Evolutionary conservation across 2,329 filamentous ascomycete genomes (phyloP).

Genomic region (Sporothrix inflata): DNA sequence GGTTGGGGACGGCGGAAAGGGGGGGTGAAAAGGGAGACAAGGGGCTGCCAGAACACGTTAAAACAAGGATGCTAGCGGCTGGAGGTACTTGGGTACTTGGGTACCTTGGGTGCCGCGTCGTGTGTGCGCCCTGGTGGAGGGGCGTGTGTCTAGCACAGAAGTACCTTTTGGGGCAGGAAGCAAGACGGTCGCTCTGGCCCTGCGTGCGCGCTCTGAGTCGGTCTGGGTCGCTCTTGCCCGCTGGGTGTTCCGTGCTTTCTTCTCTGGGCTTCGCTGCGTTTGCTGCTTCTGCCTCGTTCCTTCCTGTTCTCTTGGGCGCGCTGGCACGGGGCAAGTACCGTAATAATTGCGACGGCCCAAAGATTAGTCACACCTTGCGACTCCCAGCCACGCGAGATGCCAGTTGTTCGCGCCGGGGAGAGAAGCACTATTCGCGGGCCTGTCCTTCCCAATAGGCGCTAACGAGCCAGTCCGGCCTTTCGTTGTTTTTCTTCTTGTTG

Average conservation of each 20-base stretch:
- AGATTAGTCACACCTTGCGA: constrained; percentile 34
- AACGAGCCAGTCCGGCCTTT: constrained; percentile 16
- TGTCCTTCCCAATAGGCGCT: constrained; percentile 25
- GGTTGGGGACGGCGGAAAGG: constrained; percentile 19
- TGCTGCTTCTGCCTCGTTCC: constrained; percentile 21
- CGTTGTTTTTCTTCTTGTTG: not conserved
- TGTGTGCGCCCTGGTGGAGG: constrained; percentile 29
- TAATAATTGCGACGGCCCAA: not conserved
- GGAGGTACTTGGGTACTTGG: constrained; percentile 25
- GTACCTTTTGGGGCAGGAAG: constrained; percentile 27
- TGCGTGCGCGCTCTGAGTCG: not conserved
- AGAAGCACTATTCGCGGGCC: constrained; percentile 21
- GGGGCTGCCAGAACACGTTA: constrained; percentile 22
- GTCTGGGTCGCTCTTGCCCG: not conserved
- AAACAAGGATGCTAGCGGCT: constrained; percentile 31
- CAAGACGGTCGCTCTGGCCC: not conserved
- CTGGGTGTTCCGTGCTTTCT: not conserved
- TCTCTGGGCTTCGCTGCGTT: constrained; percentile 11
- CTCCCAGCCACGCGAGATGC: constrained; percentile 22
- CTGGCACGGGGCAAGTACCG: too few species aligned
- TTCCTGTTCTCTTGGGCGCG: not conserved
- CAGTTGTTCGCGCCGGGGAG: not conserved
- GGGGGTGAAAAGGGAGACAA: constrained; percentile 10
- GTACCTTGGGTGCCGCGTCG: constrained; percentile 23
- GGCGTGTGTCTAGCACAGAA: constrained; percentile 34